phyloP scores from a whole-genome alignment of 2,329 filamentous ascomycete species.

The Gyromitra esculenta region DNA sequence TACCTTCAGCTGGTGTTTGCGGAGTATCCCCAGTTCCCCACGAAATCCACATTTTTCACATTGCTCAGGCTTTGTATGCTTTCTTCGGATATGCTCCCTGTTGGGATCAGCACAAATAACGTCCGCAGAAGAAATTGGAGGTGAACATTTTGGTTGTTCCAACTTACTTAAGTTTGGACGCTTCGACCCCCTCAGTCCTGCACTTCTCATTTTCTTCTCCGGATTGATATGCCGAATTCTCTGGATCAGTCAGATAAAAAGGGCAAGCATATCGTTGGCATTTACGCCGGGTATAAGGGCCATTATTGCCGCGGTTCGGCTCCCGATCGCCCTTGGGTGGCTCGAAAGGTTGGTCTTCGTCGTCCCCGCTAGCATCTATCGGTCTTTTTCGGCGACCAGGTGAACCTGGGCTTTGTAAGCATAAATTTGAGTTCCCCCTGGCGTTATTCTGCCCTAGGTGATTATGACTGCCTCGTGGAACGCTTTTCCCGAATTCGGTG shows the following conservation, averaged over 20 bases:
- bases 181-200: conserved; percentile 12
- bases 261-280: conserved; percentile 2
- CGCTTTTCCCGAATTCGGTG: neutral
- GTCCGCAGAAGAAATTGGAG: neutral
- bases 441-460: neutral
- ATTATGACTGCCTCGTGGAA: neutral
- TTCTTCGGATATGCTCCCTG: conserved; percentile 17
- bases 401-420: neutral
- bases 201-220: conserved; percentile 1
- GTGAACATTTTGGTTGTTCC: too few species aligned
- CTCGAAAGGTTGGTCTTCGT: neutral
- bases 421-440: neutral
- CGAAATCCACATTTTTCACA: neutral
- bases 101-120: neutral
- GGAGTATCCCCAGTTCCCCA: neutral
- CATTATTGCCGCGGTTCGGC: neutral
- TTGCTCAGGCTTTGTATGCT: conserved; percentile 19
- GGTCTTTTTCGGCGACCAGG: neutral
- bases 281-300: neutral
- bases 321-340: neutral
- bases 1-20: neutral
- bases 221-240: neutral
- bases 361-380: too few species aligned
- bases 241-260: conserved; percentile 10
- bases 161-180: conserved; percentile 10